These are phyloP conservation scores for Ascochyta lentis DNA, from an alignment of 2,329 filamentous ascomycete genomes.

Conservation along the genomic window DNA sequence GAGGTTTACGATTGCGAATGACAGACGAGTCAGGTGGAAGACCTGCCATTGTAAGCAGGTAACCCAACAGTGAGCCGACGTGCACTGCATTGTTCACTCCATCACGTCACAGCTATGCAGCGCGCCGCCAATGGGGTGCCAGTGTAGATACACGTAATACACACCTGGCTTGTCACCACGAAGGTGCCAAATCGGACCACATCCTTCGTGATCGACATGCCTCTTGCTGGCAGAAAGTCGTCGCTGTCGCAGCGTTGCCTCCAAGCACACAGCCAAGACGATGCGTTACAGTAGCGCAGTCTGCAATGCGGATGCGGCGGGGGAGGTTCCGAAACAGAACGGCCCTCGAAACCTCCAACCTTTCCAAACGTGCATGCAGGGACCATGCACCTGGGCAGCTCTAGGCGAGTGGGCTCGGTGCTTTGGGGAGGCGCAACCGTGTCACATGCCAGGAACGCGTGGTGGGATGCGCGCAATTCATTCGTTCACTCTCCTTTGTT, in stretches of 20 bases:
- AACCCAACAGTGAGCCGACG: conserved; percentile 1
- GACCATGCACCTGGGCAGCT: conserved; percentile 6
- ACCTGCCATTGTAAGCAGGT: conserved; percentile 63
- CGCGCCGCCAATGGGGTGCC: conserved; percentile 12
- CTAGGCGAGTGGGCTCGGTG: conserved; percentile 10
- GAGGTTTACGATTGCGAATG: conserved; percentile 91
- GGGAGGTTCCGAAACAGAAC: conserved; percentile 11
- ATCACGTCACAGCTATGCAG: conserved; percentile 14
- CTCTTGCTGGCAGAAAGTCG: conserved; percentile 12
- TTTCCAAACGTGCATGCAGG: conserved; percentile 5
- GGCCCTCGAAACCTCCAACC: not conserved
- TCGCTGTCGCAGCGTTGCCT: conserved; percentile 9
- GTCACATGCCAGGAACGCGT: conserved; percentile 20
- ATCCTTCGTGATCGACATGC: conserved; percentile 50
- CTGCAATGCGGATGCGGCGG: conserved; percentile 11
- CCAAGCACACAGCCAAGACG: conserved; percentile 14
- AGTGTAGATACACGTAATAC: conserved; percentile 4
- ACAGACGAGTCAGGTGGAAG: conserved; percentile 80
- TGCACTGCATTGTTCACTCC: conserved; percentile 3
- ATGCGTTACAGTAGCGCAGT: conserved; percentile 5
- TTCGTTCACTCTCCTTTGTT: conserved; percentile 13
- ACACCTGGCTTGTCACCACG: conserved; percentile 54
- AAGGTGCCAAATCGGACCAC: conserved; percentile 53
- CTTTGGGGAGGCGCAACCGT: conserved; percentile 10
- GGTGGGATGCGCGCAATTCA: conserved; percentile 10